phyloP scores from a whole-genome alignment of 2,329 filamentous ascomycete genomes.

The Penicillium decumbens region DNA sequence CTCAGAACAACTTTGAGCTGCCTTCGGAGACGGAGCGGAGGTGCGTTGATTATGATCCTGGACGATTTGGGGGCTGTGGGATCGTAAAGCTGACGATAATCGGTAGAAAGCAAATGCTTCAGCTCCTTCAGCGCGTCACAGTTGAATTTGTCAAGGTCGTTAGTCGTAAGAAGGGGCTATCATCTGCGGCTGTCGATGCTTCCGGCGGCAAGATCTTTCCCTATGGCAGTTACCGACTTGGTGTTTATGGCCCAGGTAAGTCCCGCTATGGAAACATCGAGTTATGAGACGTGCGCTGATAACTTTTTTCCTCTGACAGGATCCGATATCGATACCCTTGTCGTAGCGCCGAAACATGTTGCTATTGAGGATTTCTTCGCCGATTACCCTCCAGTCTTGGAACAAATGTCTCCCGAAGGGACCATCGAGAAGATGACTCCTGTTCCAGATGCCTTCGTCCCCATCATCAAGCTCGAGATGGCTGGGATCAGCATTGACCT shows the following conservation, averaged over 20 bases:
- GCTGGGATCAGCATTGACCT: constrained; percentile 89
- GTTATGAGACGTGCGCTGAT: neutral
- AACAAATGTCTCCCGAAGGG: constrained; percentile 69
- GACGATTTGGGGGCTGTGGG: neutral
- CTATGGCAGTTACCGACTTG: constrained; percentile 90
- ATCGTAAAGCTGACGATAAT: constrained; percentile 4
- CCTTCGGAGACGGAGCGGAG: constrained; percentile 77
- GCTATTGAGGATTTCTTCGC: constrained; percentile 87
- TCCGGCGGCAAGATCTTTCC: constrained; percentile 92
- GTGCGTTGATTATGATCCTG: constrained; percentile 41
- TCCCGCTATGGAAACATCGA: neutral
- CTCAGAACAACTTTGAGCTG: constrained; percentile 87
- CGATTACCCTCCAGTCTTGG: constrained; percentile 74
- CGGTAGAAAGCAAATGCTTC: constrained; percentile 64
- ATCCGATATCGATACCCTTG: constrained; percentile 95
- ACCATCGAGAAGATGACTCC: constrained; percentile 78
- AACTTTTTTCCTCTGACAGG: constrained; percentile 46
- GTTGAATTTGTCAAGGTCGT: constrained; percentile 83
- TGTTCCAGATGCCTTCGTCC: constrained; percentile 87
- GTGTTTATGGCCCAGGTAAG: constrained; percentile 77
- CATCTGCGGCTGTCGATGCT: constrained; percentile 71
- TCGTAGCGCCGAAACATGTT: constrained; percentile 87
- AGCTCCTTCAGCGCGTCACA: constrained; percentile 71
- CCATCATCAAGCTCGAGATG: constrained; percentile 95
- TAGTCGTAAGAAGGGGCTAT: constrained; percentile 66